Evolutionary conservation across 2,329 filamentous ascomycete genomes (phyloP), one percentile per base, ranked within the genome.

Genomic region (Paecilomyces sp.): DNA sequence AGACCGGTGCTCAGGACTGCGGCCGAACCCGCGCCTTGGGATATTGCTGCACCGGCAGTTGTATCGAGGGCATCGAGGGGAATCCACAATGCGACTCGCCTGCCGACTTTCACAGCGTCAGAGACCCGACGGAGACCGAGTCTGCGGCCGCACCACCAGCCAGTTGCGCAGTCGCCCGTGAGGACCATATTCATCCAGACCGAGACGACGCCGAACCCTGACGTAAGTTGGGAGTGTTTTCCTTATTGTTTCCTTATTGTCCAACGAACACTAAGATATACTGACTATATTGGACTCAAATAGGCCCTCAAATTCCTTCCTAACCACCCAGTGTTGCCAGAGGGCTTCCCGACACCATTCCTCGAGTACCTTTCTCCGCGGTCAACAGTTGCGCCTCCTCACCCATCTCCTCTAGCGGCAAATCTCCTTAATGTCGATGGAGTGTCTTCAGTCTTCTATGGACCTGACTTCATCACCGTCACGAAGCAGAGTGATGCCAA

Each of bases 161-260:
- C 71, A 24, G 62, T 67, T 6, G 68, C 73, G 7, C 70, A 68
- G 41, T 70, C 72, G 51, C 68, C 75, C 18, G 72, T 76, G 52
- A 88, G 93, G 64, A 92, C 87, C 25, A 96, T 99, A 76, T 99
- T 97, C 80, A 99, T 99, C 71, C 94, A 99, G 78, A 97, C 93
- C 4, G 93, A 97, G 72, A 85, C 84, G 65, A 99, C 94, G 1
- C 94, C 94, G 28, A 99, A 99, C 77, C 82, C 87, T n/a, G 92
- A 97, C 79, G 92, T 85, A 72, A 67, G 77, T 74, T 41, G 22
- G 22, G 47, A 30, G 28, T 11, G 31, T 1, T 22, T 30, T 22
- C 52, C 12, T 28, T 28, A 3, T 11, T 36, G 1, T 22, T 30
- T 22, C 52, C 12, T 28, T 28, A 28, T 28, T 28, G 25, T 28